These are phyloP conservation scores for Ceratocystis lukuohia DNA, from an alignment of 2,329 filamentous ascomycete species.

Conservation along the genomic window DNA sequence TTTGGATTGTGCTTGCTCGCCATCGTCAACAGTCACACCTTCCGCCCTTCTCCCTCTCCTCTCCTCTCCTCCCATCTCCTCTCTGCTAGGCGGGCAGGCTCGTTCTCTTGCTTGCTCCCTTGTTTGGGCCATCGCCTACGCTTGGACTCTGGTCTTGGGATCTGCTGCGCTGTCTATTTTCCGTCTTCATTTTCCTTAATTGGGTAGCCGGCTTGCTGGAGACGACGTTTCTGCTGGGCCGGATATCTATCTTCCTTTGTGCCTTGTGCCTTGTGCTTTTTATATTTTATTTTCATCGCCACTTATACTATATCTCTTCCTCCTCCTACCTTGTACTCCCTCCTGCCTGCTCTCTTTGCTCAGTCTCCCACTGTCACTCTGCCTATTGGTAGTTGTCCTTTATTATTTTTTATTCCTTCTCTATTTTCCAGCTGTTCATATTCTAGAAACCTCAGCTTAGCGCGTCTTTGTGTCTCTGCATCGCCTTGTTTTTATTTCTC, in stretches of 20 bases:
- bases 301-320: not conserved
- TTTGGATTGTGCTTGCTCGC: no score
- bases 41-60: not conserved
- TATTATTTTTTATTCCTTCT: slow-evolving; percentile 14
- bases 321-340: not conserved
- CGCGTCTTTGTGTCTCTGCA: slow-evolving; percentile 14
- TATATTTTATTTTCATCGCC: not conserved
- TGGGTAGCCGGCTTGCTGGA: slow-evolving; percentile 1
- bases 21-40: no score
- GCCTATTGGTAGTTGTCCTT: not conserved
- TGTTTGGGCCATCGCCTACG: not conserved
- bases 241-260: not conserved
- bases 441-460: slow-evolving; percentile 15
- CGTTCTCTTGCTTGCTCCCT: not conserved
- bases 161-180: slow-evolving; percentile 6
- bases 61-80: not conserved
- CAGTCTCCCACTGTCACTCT: not conserved
- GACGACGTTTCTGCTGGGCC: slow-evolving; percentile 1
- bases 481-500: slow-evolving; percentile 12
- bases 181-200: slow-evolving; percentile 1
- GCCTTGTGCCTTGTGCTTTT: not conserved
- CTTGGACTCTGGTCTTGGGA: slow-evolving; percentile 4
- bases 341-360: no score
- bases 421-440: slow-evolving; percentile 14
- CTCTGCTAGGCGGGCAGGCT: not conserved